Base-by-base conservation (phyloP, 2,329 filamentous ascomycete genomes). In the Bretziella fagacearum region DNA sequence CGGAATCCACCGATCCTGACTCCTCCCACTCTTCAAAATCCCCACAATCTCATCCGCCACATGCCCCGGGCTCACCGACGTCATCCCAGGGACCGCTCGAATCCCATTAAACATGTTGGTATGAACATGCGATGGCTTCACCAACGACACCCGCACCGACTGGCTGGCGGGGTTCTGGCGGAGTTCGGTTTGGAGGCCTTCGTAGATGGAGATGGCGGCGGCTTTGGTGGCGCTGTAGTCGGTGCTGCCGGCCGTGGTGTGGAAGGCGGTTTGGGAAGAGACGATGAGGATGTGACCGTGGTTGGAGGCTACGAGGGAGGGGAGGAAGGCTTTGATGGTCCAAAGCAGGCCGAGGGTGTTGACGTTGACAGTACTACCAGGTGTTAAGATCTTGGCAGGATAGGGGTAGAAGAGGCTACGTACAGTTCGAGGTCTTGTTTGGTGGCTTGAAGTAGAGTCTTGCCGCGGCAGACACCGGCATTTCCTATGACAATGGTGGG, bases 221-320 rank as follows among this genome's bases (percentile, higher is more conserved):
- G 73, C 65, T 60, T 80, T 80, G 45, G 65, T 68, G 2, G 70
- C 65, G 0, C 63, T 62, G 58, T 80, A 81, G 57, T 79, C 73
- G 7, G 73, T 68, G 62, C 78, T 68, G 47, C 65, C 65, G 1
- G 73, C 69, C 0, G 70, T 66, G 4, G 68, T 61, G 6, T 71
- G 51, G 56, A 69, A 76, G 17, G 67, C 69, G 0, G 74, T 74
- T 36, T 71, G 62, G 1, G 54, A 55, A 6, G 75, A 70, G 20
- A 78, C 65, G 1, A 73, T 77, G 36, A 78, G 69, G 37, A 79
- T 56, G 63, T 75, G 74, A 17, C 75, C 74, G 58, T 78, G 74
- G 57, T 77, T 73, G 2, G 55, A 55, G 10, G 57, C 54, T 27
- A 73, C 58, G 63, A 79, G 73, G 30, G 58, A 54, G 0, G 74